These are phyloP conservation scores for Aspergillus glaucus DNA, from an alignment of 2,329 filamentous ascomycete species.

Conservation along the genomic window DNA sequence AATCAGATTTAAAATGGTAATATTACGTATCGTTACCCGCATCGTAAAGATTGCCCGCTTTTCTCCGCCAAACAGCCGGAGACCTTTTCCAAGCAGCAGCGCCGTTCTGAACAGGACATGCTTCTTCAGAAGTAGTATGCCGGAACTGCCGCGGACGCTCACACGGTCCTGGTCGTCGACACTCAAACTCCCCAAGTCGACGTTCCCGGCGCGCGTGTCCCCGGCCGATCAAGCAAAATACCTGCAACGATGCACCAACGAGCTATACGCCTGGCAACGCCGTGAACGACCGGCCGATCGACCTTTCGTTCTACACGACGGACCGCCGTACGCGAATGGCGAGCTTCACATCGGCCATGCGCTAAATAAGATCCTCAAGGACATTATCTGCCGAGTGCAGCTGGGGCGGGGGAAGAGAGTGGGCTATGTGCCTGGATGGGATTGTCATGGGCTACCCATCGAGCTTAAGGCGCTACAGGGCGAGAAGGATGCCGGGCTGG, in stretches of 20 bases:
- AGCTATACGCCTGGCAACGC: conserved; percentile 83
- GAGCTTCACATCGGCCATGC: conserved; percentile 87
- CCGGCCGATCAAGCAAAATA: conserved; percentile 48
- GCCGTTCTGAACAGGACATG: conserved; percentile 16
- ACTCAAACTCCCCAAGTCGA: conserved; percentile 66
- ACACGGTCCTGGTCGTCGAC: conserved; percentile 63
- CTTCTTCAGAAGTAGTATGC: conserved; percentile 29
- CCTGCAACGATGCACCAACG: conserved; percentile 73
- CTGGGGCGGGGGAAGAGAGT: conserved; percentile 71
- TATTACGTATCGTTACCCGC: background rate
- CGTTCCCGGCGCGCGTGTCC: conserved; percentile 53
- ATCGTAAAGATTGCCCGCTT: background rate
- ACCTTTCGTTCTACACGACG: conserved; percentile 83
- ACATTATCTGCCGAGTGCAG: conserved; percentile 79
- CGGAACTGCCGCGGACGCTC: conserved; percentile 30
- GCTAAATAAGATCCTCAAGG: conserved; percentile 94
- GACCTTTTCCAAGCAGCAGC: background rate
- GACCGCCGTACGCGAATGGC: conserved; percentile 94
- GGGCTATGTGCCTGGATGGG: conserved; percentile 87
- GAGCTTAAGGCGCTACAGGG: conserved; percentile 84
- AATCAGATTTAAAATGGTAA: background rate
- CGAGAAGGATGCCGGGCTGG: conserved; percentile 31
- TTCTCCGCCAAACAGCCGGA: background rate
- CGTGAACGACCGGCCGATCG: conserved; percentile 45
- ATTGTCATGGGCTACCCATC: conserved; percentile 94